Evolutionary conservation across 176 grass and related monocot species (phyloP), one percentile per base, ranked within the genome.

Genomic region (Triticum urartu): DNA sequence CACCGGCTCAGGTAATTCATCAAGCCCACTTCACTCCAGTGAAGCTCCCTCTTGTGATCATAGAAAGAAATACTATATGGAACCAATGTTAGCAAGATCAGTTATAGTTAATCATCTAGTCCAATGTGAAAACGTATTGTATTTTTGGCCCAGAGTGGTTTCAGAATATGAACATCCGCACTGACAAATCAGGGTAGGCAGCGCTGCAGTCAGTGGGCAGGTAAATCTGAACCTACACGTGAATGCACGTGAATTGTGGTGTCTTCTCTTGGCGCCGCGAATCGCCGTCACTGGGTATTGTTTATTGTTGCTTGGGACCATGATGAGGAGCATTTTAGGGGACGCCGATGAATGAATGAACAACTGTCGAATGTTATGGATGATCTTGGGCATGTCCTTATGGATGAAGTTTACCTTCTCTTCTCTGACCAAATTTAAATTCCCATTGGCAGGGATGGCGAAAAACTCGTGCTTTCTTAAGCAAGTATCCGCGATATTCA

Each of bases 391-490:
- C 14, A 17, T 54, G 50, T 54, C 15, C 15, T 18, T 54, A 5
- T 1, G 0, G 2, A 56, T 20, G 5, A 56, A 56, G 52, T 56
- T 56, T 56, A 20, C 52, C 52, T 56, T 20, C 3, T 5, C 9
- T 22, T 7, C 11, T 7, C 11, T 20, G 14, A 40, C 20, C 1
- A 0, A 17, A 25, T 14, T 21, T 21, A 7, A 58, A 21, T 21
- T 58, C 0, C 18, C 7, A 21, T 58, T 17, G 2, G 1, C 35
- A 97, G 95, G 91, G 72, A 85, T 89, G 86, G 78, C 84, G 2
- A 95, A 89, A 20, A 98, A 94, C 60, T 73, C 81, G 0, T 50
- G 90, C 4, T 98, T 98, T 43, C 18, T 98, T 11, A 68, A 92
- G 54, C 81, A 98, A 91, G 95, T 95, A 14, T 90, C 80, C 0